A percentile compares a stretch with the other conserved stretches of the same genome.
Evolutionary conservation across 768 basidiomycete species (phyloP).

Genomic region (Tylopilus cervinicoccineus): DNA sequence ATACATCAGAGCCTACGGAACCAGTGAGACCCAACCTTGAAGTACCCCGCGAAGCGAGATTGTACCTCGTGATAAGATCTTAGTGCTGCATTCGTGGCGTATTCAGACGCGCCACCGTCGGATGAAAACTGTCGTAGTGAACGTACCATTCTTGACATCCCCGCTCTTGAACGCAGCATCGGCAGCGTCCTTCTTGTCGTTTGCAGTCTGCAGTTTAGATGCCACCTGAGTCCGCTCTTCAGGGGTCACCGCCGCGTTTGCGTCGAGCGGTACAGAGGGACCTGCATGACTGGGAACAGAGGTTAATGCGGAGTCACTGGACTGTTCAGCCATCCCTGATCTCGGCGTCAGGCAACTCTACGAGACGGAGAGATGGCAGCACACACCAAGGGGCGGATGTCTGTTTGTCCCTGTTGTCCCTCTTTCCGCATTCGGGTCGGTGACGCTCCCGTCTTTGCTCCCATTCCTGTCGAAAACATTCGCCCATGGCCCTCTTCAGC

Average conservation of each 20-base stretch:
- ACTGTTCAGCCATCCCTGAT: slow-evolving; percentile 16
- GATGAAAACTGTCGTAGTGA: background rate
- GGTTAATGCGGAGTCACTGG: background rate
- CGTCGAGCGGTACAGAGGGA: slow-evolving; percentile 13
- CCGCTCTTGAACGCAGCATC: slow-evolving; percentile 71
- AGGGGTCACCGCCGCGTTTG: slow-evolving; percentile 15
- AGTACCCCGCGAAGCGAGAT: background rate
- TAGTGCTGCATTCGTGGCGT: slow-evolving; percentile 47
- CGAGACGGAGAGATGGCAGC: background rate
- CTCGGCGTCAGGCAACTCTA: background rate
- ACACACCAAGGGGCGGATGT: background rate
- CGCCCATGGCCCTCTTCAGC: slow-evolving; percentile 58
- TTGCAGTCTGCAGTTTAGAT: slow-evolving; percentile 57
- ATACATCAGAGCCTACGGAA: slow-evolving; percentile 60
- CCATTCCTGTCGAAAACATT: background rate
- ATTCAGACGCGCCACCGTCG: slow-evolving; percentile 1
- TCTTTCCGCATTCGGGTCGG: slow-evolving; percentile 14
- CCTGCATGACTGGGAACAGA: slow-evolving; percentile 1
- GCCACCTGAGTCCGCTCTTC: slow-evolving; percentile 30
- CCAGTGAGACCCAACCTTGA: background rate
- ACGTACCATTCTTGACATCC: slow-evolving; percentile 55
- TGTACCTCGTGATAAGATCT: slow-evolving; percentile 68
- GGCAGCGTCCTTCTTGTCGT: slow-evolving; percentile 60
- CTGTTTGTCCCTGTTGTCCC: slow-evolving; percentile 25
- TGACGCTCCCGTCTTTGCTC: slow-evolving; percentile 10